Evolutionary conservation across 495 filamentous ascomycete genomes (phyloP).

Genomic region (Hypoxylon trugodes): DNA sequence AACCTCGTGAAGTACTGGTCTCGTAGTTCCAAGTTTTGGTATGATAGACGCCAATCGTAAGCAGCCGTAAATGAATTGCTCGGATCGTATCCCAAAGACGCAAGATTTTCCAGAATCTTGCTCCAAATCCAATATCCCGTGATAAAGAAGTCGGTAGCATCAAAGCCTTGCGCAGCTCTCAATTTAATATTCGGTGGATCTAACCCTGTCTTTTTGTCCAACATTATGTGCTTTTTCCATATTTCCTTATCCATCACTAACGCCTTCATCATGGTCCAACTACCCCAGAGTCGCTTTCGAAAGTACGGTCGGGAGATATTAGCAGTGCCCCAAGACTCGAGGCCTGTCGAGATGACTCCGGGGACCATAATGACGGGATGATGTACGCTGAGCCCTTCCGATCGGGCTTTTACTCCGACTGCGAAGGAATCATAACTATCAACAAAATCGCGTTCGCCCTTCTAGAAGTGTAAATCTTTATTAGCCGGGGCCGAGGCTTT

Average conservation of each 20-base stretch:
- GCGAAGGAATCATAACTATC: conserved; percentile 89
- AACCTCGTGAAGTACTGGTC: conserved; percentile 94
- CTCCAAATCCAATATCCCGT: conserved; percentile 98
- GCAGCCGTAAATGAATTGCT: conserved; percentile 94
- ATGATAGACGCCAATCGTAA: conserved; percentile 98
- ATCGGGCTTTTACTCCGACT: conserved; percentile 80
- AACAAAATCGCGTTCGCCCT: conserved; percentile 85
- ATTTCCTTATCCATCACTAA: conserved; percentile 89
- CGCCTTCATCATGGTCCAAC: conserved; percentile 97
- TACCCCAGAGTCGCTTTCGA: conserved; percentile 92
- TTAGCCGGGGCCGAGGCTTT: conserved; percentile 21
- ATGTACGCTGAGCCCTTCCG: conserved; percentile 82
- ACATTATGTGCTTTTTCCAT: conserved; percentile 97
- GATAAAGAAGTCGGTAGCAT: conserved; percentile 97
- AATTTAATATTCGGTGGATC: conserved; percentile 94
- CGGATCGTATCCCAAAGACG: conserved; percentile 94
- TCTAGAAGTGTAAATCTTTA: conserved; percentile 51
- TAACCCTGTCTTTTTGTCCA: conserved; percentile 88
- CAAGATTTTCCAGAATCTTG: conserved; percentile 96
- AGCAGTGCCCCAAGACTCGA: conserved; percentile 95
- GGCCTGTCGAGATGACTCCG: conserved; percentile 94
- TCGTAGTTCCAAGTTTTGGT: conserved; percentile 83
- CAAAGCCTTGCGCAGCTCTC: conserved; percentile 94
- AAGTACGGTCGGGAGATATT: conserved; percentile 86
- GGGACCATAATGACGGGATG: conserved; percentile 97